These are phyloP conservation scores for Ascochyta fabae DNA, from an alignment of 2,329 filamentous ascomycete genomes.

Conservation along the genomic window DNA sequence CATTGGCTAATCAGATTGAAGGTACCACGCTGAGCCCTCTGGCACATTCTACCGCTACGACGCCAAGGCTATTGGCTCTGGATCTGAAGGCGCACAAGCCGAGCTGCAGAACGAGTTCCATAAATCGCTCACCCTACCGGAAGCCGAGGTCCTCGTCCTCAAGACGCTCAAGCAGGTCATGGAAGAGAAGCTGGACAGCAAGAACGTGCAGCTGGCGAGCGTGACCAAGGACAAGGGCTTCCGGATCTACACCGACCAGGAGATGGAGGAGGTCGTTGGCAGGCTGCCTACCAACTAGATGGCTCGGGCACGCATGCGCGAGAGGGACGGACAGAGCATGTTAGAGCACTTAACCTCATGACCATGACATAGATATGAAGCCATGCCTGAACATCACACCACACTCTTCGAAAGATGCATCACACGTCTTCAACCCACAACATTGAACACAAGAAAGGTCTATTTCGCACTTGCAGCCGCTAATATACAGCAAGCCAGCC, in stretches of 20 bases:
- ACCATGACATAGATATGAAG: constrained; percentile 34
- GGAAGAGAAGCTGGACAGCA: constrained; percentile 99
- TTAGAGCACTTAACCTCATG: constrained; percentile 25
- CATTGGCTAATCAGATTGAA: constrained; percentile 38
- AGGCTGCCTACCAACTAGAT: constrained; percentile 66
- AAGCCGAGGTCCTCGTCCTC: constrained; percentile 92
- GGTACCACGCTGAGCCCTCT: constrained; percentile 95
- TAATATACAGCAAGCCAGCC: constrained; percentile 38
- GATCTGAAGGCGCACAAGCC: constrained; percentile 95
- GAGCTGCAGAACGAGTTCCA: constrained; percentile 99
- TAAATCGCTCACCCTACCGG: constrained; percentile 90
- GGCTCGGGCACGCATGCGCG: background rate
- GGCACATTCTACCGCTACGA: constrained; percentile 99
- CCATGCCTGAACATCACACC: constrained; percentile 24
- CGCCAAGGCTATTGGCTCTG: constrained; percentile 97
- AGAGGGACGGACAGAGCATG: constrained; percentile 8
- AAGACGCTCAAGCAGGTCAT: constrained; percentile 99
- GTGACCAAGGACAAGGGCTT: constrained; percentile 98
- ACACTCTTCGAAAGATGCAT: background rate
- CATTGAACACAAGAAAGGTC: constrained; percentile 33
- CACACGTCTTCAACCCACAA: background rate
- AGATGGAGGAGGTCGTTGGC: constrained; percentile 93
- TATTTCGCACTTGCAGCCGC: constrained; percentile 36
- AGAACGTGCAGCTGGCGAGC: constrained; percentile 97
- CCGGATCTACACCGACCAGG: constrained; percentile 96